Evolutionary conservation across 164 flowering plant genomes (phyloP), one percentile per base, ranked within the genome.

Genomic region (Magnolia sinica): DNA sequence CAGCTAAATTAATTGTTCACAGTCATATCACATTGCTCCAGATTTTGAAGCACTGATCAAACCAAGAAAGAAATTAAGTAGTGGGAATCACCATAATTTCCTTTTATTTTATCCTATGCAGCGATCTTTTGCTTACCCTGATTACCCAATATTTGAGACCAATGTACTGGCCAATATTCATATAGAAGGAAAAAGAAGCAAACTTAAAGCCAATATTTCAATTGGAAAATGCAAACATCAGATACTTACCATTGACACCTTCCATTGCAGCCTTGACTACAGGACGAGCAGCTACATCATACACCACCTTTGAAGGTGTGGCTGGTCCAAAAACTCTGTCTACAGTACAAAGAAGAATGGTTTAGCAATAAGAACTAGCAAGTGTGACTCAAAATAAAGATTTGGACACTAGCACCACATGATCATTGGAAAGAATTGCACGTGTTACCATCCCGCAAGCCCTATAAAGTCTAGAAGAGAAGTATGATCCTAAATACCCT

Each of bases 221-320:
- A 50, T 20, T 19, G 20, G 45, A 50, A 37, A 55, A 66, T 23
- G 61, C 13, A 27, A 50, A 55, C 9, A 74, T 50, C 50, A 37
- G 51, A 22, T 66, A 64, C 63, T 71, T 84, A 92, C 98, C 99
- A 86, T 92, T 94, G 23, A 96, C 85, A 71, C 99, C 99, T 73
- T 96, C 99, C 99, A 96, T 96, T 37, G 99, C 94, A 80, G 94
- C 88, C 87, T 91, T 92, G 27, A 96, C 95, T 8, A 96, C 98
- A 71, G 98, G 97, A 73, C 90, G 88, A 55, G 97, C 99, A 67
- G 99, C 98, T 20, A 96, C 91, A 70, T 92, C 98, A 83, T 96
- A 96, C 19, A 96, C 99, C 20, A 85, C 92, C 73, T 85, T 85
- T 27, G 99, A 81, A 64, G 50, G 51, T 1, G 97, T 82, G 29